Base-by-base conservation (phyloP, 192 early-diverging fungal genomes). In the Coemansia sp. region DNA sequence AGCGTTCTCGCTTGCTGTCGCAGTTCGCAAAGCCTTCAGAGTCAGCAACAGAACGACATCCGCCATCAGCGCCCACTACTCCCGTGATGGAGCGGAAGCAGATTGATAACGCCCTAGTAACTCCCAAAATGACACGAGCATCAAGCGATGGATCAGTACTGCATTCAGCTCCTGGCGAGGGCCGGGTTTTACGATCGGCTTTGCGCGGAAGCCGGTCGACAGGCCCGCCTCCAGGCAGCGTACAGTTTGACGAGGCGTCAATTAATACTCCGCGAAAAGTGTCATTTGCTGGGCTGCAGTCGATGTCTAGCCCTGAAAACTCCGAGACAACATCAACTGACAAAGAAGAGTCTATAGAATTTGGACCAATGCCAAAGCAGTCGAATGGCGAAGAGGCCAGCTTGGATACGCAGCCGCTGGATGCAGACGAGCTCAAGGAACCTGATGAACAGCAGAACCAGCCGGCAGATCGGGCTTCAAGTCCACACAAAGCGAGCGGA, bases 121-220 rank as follows among this genome's bases (percentile, higher is more conserved):
- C 65, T 20, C 65, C 65, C 18, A 59, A 67, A 19, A 59, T 67
- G 53, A 47, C 59, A 11, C 66, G 54, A 2, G 37, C 66, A 21
- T 59, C 28, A 31, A 68, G 66, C 40, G 59, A 61, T 11, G 19
- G 44, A 31, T 37, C 37, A n/a, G 66, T 49, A 2, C 38, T 54
- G 33, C 30, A 26, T 23, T 14, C 43, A 15, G 52, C 58, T 10
- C 45, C 56, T 11, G 52, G 45, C 18, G 54, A 64, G 23, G 44
- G 36, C 18, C 59, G 47, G 15, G 54, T 47, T 39, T 23, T 61
- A 36, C 58, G 68, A 45, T 70, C 68, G 23, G 68, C 68, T 18
- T 30, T 70, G 16, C 68, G 68, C 20, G 44, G 55, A 21, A 63
- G 42, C 43, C 35, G 61, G 31, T 30, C 60, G 40, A 31, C 50